Base-by-base conservation (phyloP, 768 basidiomycete genomes). In the Pleurotus eryngii region DNA sequence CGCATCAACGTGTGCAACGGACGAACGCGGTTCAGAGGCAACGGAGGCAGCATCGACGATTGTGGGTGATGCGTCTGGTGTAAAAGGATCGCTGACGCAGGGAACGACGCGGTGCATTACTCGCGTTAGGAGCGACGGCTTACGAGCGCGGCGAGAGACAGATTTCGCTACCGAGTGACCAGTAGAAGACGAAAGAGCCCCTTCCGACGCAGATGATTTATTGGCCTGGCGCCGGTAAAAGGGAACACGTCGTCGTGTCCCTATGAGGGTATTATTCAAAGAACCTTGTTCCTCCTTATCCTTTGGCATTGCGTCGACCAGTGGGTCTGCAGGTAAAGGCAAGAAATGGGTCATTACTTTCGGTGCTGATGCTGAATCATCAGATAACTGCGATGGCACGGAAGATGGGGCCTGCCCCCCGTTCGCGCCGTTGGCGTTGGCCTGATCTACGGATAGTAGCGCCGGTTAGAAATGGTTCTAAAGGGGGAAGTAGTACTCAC, bases 221-320 rank as follows among this genome's bases (percentile, higher is more conserved):
- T 67, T 69, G 42, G 62, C 60, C 65, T 74, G 77, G 62, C 77
- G 75, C 56, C 73, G 74, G 69, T 78, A 76, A 62, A 80, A 76
- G 57, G 74, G 75, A 35, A 71, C 67, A 57, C 74, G 74, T 62
- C 72, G 70, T 63, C 59, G 60, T 62, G 67, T 68, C 18, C 67
- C 67, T 50, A 74, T 71, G 58, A 77, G 68, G 26, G 74, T 73
- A 49, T 72, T 72, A 61, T 67, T 72, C 57, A 72, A 68, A 54
- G 77, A 78, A 57, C 64, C 73, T 61, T 76, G 73, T 65, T 78
- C 77, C 47, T 71, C 70, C 38, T 69, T 68, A 48, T 58, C 57
- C 37, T 55, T 53, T 43, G 67, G 46, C 38, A 59, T 59, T 37
- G 63, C 43, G 38, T 61, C 59, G 58, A 59, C 61, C 58, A 60